Evolutionary conservation across 768 basidiomycete species (phyloP), one percentile per base, ranked within the genome.

Genomic region (Xerocomus potaroensis): DNA sequence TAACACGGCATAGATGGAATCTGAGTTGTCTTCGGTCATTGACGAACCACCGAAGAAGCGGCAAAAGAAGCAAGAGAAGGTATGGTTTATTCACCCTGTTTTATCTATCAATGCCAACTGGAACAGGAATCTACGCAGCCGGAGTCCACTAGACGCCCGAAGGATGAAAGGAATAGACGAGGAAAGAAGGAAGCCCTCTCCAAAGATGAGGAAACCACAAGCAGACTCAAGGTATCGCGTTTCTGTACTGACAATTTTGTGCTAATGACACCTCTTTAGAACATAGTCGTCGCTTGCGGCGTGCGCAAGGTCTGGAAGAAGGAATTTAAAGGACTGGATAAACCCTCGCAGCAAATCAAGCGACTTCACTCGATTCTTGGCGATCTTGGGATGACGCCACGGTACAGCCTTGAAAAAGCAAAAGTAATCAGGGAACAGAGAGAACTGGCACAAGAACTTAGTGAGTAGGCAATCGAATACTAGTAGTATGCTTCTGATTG

Each of bases 331-430:
- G 82, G 72, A 45, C 58, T 80, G 31, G 75, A 78, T 34, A 71
- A 68, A 8, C 72, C 82, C 0, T 72, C 71, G 2, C 76, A 81
- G 39, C 87, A 91, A 57, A 83, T 90, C 26, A 68, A 68, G 41
- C 80, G 77, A 32, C 72, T 91, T 27, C 80, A 77, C 46, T 70
- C 76, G 47, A 82, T 86, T 11, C 72, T 92, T 8, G 59, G 70
- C 21, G 84, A 83, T 4, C 72, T 92, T 24, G 91, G 91, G 1
- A 94, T 93, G 89, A 78, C 72, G 0, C 87, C 87, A 1, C 77
- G 84, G 19, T 70, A 83, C 58, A 91, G 80, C 50, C 56, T 90
- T 58, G 90, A 89, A 43, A 85, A 93, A 66, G 92, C 91, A 4
- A 87, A 79, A 55, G 69, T 72, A 3, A 85, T 94, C 55, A 84